Evolutionary conservation across 441 rosid genomes (phyloP).

Genomic region (Omphalea diandra): DNA sequence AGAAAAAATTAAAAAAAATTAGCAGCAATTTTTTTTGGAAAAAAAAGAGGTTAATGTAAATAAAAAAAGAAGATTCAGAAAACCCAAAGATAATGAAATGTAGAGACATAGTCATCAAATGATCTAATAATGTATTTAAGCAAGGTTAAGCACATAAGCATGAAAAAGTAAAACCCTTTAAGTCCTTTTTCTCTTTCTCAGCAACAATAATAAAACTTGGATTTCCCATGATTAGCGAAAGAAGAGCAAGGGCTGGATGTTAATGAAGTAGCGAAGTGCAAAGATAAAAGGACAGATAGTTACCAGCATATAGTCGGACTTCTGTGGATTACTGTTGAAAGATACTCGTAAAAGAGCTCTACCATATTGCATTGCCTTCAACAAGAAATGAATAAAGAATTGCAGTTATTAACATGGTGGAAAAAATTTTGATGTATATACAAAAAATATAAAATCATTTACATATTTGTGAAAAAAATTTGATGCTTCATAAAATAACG

Average conservation of each 20-base stretch:
- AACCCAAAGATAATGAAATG: neutral
- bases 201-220: constrained; percentile 3
- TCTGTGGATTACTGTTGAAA: constrained; percentile 43
- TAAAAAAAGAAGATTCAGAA: neutral
- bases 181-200: neutral
- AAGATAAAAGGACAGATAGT: constrained; percentile 14
- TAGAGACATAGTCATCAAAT: neutral
- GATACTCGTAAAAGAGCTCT: constrained; percentile 80
- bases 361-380: constrained; percentile 78
- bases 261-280: constrained; percentile 5
- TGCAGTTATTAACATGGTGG: constrained; percentile 18
- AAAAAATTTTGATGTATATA: constrained; percentile 10
- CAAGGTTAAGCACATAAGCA: neutral
- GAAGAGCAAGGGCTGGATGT: neutral
- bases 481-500: neutral
- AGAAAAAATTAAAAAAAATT: neutral
- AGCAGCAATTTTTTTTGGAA: neutral
- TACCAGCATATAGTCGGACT: constrained; percentile 87
- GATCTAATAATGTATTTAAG: neutral
- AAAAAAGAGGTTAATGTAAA: no score
- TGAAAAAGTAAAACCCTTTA: neutral
- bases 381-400: constrained; percentile 28
- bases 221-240: neutral
- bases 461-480: constrained; percentile 2
- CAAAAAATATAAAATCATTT: constrained; percentile 16